These are phyloP conservation scores for Starmerella roubikii DNA, from an alignment of 805 yeast genomes.

Conservation along the genomic window DNA sequence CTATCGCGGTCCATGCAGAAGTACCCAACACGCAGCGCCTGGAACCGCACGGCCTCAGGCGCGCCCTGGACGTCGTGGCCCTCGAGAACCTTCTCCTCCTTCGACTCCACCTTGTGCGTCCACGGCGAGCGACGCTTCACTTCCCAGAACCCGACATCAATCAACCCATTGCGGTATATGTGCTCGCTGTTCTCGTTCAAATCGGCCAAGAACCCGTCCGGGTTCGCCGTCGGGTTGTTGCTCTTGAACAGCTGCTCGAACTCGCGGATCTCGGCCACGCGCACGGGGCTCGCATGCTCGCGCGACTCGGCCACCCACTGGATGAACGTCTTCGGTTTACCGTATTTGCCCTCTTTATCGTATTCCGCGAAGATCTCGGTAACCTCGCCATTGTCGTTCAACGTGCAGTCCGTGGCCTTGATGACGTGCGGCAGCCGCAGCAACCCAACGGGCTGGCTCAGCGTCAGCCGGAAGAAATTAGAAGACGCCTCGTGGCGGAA, in stretches of 20 bases:
- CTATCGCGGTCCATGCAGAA: slow-evolving; percentile 81
- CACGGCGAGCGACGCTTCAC: slow-evolving; percentile 63
- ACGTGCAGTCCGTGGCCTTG: slow-evolving; percentile 53
- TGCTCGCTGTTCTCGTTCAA: slow-evolving; percentile 69
- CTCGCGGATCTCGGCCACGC: slow-evolving; percentile 63
- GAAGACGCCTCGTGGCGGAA: slow-evolving; percentile 46
- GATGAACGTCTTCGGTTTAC: slow-evolving; percentile 87
- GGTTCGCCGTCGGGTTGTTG: slow-evolving; percentile 80
- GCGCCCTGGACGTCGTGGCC: slow-evolving; percentile 47
- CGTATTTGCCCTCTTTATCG: slow-evolving; percentile 41
- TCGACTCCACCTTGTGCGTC: slow-evolving; percentile 41
- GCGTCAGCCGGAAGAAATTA: slow-evolving; percentile 88
- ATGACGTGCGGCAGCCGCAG: slow-evolving; percentile 80
- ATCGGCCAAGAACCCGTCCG: slow-evolving; percentile 78
- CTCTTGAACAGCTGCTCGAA: slow-evolving; percentile 79
- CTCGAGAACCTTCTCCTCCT: slow-evolving; percentile 41
- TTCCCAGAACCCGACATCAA: slow-evolving; percentile 66
- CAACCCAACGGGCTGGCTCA: slow-evolving; percentile 88
- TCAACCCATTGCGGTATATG: slow-evolving; percentile 46
- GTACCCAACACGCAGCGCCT: slow-evolving; percentile 92
- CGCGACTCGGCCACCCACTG: slow-evolving; percentile 84
- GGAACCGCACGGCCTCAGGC: slow-evolving; percentile 86
- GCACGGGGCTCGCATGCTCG: slow-evolving; percentile 48
- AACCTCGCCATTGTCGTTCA: slow-evolving; percentile 49
- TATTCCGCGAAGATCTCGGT: slow-evolving; percentile 65